Evolutionary conservation across 2,329 filamentous ascomycete species (phyloP), one percentile per base, ranked within the genome.

Genomic region (Arthrobotrys conoides): DNA sequence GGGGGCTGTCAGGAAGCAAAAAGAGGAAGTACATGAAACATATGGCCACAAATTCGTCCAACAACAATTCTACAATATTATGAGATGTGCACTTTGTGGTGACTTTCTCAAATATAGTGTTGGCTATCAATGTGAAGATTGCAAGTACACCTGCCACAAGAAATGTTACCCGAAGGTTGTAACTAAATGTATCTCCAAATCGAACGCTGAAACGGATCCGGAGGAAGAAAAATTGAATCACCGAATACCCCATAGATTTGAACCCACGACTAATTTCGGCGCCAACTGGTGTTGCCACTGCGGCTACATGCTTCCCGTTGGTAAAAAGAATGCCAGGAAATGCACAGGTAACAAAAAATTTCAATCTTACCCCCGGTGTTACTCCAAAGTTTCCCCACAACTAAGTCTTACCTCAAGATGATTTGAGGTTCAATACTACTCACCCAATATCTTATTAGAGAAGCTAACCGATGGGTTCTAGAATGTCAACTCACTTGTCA

Each of bases 201-300:
- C 95, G 80, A 99, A 99, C 84, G 95, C 96, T 80, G 96, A 99
- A 85, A 97, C 93, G 5, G 96, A 99, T 84, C 95, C 96, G 22
- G 96, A 99, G 85, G 96, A 99, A 85, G 96, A 97, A 86, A 99
- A 98, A 88, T 96, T 99, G 89, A 99, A 99, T 84, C 96, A 99
- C 84, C 93, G 96, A 81, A 99, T 99, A 83, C 96, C 96, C 8
- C 96, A 99, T 88, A 91, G 96, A 68, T 99, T 98, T 87, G 91
- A 95, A 83, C 90, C 92, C n/a, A 99, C 96, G 84, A 94, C 94
- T 81, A 99, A 99, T 83, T 93, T 99, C 86, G 96, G 94, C 16
- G 96, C 96, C 82, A 99, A 98, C 84, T 99, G 96, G 96, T 99
- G 96, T 86, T 99, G 96, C 84, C 96, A 99, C 85, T 99, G 96